Base-by-base conservation (phyloP, 164 flowering plant species). In the Houttuynia cordata region DNA sequence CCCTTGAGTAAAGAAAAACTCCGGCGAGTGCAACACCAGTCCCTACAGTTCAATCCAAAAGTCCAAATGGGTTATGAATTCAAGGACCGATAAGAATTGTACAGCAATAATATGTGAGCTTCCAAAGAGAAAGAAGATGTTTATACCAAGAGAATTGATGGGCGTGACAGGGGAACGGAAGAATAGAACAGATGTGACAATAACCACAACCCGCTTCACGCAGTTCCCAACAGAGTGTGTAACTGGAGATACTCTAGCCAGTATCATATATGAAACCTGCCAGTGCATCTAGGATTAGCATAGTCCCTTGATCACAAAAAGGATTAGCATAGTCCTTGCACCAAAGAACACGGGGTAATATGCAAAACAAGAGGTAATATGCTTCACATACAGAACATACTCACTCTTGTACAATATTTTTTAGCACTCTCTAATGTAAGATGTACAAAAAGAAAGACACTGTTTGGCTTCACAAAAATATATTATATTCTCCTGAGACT, bases 191-290 rank as follows among this genome's bases (percentile, higher is more conserved):
- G 99, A 90, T 57, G 91, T 75, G 24, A 88, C 92, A 52, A 93
- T 93, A 62, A 93, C 97, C 59, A 90, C 96, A 73, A 93, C 97
- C 21, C 99, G 83, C 83, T 93, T 93, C 72, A 93, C 94, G 67
- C 97, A 90, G 59, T 90, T 90, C 30, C 97, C 92, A 4, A 93
- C 99, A 20, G 97, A 88, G 66, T 93, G 99, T 18, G 97, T 83
- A 57, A 93, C 99, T 37, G 99, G 96, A 22, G 97, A 88, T 30
- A 93, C 99, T 75, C 87, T 84, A 62, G 82, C 79, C 69, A 93
- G 69, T 70, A 93, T 88, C 96, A 93, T 86, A 64, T 90, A 93
- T 17, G 99, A 83, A 58, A 90, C 91, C 99, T 93, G 96, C 82
- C 62, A 58, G 49, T 42, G 49, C 9, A 30, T 8, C 49, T 1